Base-by-base conservation (phyloP, 139 green algal species). In the Chlorella sp. region DNA sequence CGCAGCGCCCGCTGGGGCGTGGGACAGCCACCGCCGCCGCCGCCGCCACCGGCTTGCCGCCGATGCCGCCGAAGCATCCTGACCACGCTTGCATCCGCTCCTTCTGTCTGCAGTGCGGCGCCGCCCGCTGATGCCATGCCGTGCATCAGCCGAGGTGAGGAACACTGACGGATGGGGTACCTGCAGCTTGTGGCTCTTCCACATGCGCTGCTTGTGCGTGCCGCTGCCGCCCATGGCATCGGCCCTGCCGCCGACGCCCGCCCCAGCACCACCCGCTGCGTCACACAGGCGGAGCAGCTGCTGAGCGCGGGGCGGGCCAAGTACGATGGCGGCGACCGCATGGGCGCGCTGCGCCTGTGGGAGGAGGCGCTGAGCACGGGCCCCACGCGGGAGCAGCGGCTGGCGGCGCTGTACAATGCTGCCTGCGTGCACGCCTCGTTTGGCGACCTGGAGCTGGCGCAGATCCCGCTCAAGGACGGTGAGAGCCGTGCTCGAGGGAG, bases 381-480 rank as follows among this genome's bases (percentile, higher is more conserved):
- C 34, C 87, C 90, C 13, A 91, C 72, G 13, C 22, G 69, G 2
- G 34, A 91, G 64, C 84, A 96, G 76, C 69, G 87, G 17, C 86
- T 88, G 69, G 88, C 87, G 30, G 90, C 94, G 24, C 80, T 95
- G 56, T 97, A 87, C 75, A 93, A 93, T 30, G 76, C 81, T 0
- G 92, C 88, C 30, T 92, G 89, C 20, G 87, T 96, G 73, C 94
- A 97, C 81, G 93, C 94, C 1, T 88, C 88, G 0, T 96, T 94
- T 78, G 94, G 94, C 5, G 94, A 97, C 75, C 84, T 96, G 28
- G 94, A 97, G 88, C 91, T 96, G 24, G 94, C 94, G 17, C 67
- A 77, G 67, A 84, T 77, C 36, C 67, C 80, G n/a, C 80, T 84
- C 30, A 84, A 84, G 78, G 78, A 84, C 22, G 78, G 76, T 82